phyloP scores from a whole-genome alignment of 2,329 filamentous ascomycete species.

The Knufia fluminis region DNA sequence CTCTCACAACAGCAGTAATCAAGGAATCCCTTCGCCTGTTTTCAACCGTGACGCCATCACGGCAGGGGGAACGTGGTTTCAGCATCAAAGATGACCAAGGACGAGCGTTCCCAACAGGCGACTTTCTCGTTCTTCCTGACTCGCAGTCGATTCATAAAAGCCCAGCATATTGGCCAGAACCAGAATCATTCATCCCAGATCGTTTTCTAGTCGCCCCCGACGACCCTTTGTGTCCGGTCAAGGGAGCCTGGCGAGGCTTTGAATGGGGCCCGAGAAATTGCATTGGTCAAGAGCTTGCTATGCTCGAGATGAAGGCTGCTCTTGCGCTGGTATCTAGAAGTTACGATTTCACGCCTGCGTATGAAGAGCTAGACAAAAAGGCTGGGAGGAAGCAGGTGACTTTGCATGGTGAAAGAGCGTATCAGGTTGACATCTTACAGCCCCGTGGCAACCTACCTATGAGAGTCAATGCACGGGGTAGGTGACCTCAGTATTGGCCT shows the following conservation, averaged over 20 bases:
- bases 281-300: slow-evolving; percentile 31
- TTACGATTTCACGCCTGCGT: slow-evolving; percentile 22
- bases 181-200: slow-evolving; percentile 28
- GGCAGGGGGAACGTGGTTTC: slow-evolving; percentile 10
- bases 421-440: slow-evolving; percentile 8
- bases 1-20: slow-evolving; percentile 45
- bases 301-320: slow-evolving; percentile 22
- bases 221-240: slow-evolving; percentile 23
- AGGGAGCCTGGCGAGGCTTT: slow-evolving; percentile 41
- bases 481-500: too few species aligned
- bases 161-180: slow-evolving; percentile 14
- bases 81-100: slow-evolving; percentile 2
- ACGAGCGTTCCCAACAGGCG: slow-evolving; percentile 15
- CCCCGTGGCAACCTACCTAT: slow-evolving; percentile 6
- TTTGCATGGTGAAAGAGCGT: slow-evolving; percentile 11
- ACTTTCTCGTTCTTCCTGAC: slow-evolving; percentile 16
- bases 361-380: slow-evolving; percentile 5
- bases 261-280: slow-evolving; percentile 41
- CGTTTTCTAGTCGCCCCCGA: slow-evolving; percentile 27
- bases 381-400: not conserved
- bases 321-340: slow-evolving; percentile 22
- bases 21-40: slow-evolving; percentile 49
- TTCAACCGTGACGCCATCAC: slow-evolving; percentile 30
- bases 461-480: not conserved
- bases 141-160: slow-evolving; percentile 18